These are phyloP conservation scores for Nigrospora oryzae DNA, from an alignment of 2,329 filamentous ascomycete genomes.

Conservation along the genomic window DNA sequence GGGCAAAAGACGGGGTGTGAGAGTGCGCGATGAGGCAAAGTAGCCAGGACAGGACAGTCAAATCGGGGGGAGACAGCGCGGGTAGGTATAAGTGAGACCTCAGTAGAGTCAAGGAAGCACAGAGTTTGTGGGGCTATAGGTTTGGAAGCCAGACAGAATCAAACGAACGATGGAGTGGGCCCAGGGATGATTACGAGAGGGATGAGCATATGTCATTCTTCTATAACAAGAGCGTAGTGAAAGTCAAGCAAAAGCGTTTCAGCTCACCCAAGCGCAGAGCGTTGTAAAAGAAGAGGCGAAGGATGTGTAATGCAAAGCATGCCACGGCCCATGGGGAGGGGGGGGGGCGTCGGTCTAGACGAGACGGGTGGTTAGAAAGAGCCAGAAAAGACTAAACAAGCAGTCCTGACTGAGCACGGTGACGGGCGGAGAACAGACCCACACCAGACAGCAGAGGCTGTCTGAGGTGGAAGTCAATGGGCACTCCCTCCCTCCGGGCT, in stretches of 20 bases:
- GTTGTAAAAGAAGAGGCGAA: not conserved
- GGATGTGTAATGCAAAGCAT: not conserved
- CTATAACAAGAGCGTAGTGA: conserved; percentile 1
- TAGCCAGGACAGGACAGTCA: conserved; percentile 2
- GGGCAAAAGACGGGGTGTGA: not conserved
- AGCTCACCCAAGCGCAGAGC: conserved; percentile 1
- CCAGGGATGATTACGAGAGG: not conserved
- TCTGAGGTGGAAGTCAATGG: not conserved
- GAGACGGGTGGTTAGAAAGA: no score
- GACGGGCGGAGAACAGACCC: not conserved
- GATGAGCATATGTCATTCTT: conserved; percentile 3
- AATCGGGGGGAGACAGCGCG: conserved; percentile 6
- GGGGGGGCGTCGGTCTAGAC: no score
- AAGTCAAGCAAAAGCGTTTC: not conserved
- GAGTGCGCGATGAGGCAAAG: not conserved
- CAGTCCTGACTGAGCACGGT: no score
- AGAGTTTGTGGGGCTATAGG: conserved; percentile 12
- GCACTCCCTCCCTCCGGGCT: no score
- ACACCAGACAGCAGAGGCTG: not conserved
- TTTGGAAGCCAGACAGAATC: conserved; percentile 5
- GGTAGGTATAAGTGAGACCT: conserved; percentile 10
- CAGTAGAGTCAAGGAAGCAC: conserved; percentile 9
- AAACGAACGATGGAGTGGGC: conserved; percentile 6
- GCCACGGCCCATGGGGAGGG: no score
- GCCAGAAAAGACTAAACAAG: no score